Base-by-base conservation (phyloP, 2,329 filamentous ascomycete genomes). In the Neofusicoccum parvum region DNA sequence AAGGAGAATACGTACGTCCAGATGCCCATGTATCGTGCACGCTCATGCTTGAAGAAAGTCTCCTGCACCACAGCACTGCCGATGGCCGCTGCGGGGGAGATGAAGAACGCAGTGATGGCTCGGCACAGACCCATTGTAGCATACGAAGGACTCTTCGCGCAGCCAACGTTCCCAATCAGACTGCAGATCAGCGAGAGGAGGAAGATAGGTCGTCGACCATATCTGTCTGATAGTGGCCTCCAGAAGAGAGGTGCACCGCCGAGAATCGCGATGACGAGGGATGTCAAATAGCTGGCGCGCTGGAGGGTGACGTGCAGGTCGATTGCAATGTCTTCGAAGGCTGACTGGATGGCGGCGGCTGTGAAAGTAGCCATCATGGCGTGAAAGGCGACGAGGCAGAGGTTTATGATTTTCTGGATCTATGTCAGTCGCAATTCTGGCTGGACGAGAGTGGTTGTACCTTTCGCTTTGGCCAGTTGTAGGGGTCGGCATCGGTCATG, bases 11-110 rank as follows among this genome's bases (percentile, higher is more conserved):
- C 64, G 9, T 63, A 63, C 1, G 85, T 86, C 85, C 85, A 86
- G n/a, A 86, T 75, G 41, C 85, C 85, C 81, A 87, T 86, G 58
- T 82, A 86, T 51, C 78, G 79, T 5, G 79, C 85, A 23, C 85
- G 76, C 50, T 87, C 82, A 36, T 80, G 80, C 70, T 82, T 83
- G 74, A 87, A 87, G 66, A 85, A 87, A 1, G 81, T 85, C 69
- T 87, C 85, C 17, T 82, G 81, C 3, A 87, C 85, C 7, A 87
- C 83, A 0, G 79, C 85, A 70, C 83, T 86, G 23, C 85, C 85
- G 62, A 87, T 85, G 0, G 82, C 80, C 14, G 76, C 79, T 0
- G 85, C 81, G 7, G 85, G 85, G 12, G 78, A 81, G 67, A 87
- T 86, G 72, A 86, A 87, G 70, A 87, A 86, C 0, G 82, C 79